Percentiles rank a stretch among this genome's conserved stretches.
Conservation (phyloP, 345 rosid genomes). For the Ceriops decandra region DNA sequence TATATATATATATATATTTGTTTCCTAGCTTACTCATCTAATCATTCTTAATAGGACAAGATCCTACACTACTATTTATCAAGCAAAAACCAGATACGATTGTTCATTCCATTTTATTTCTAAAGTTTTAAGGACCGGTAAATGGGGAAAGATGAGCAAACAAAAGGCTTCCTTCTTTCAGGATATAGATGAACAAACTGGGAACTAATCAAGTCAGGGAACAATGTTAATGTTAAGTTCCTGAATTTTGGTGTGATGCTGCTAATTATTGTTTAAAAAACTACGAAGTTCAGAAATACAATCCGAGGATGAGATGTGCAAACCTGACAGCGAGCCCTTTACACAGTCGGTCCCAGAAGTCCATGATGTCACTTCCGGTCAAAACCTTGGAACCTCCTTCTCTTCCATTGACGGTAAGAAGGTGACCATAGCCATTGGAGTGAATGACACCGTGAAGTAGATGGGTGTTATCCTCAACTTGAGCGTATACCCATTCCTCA, state of each 20-base stretch:
- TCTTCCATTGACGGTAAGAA: conserved; percentile 57
- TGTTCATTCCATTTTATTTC: no score
- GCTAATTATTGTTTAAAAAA: background rate
- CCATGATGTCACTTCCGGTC: conserved; percentile 60
- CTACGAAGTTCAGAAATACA: no score
- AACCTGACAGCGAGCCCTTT: conserved; percentile 47
- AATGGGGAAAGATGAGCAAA: no score
- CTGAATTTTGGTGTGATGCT: background rate
- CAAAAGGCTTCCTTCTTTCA: no score
- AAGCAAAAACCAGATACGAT: no score
- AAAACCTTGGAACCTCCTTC: conserved; percentile 66
- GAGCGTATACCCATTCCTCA: conserved; percentile 58
- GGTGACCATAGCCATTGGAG: conserved; percentile 75
- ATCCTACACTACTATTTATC: no score
- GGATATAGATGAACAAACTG: no score
- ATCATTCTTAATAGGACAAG: no score
- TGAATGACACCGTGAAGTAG: conserved; percentile 69
- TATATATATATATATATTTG: no score
- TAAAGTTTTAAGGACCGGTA: no score
- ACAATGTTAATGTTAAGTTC: background rate
- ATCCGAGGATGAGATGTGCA: background rate
- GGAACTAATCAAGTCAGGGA: no score
- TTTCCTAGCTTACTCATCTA: no score
- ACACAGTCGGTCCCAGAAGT: conserved; percentile 74
- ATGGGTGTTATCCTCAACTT: conserved; percentile 53